Base-by-base conservation (phyloP, 2,329 filamentous ascomycete species). In the Sporothrix humicola region DNA sequence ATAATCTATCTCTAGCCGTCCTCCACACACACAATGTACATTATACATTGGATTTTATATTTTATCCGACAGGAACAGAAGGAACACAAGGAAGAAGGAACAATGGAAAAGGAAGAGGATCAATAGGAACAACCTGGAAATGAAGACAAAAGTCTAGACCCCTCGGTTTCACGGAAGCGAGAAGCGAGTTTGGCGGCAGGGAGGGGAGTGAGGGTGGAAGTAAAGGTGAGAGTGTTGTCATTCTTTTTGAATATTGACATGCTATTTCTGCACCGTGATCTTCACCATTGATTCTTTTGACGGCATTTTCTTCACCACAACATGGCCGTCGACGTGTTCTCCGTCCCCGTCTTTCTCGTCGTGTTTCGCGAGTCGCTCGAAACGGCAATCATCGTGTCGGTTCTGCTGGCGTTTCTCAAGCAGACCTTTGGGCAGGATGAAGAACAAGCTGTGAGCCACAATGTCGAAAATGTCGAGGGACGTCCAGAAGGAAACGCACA, bases 361-460 rank as follows among this genome's bases (percentile, higher is more conserved):
- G 91, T 93, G 82, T 96, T 97, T 81, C 90, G 94, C 79, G 94
- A 97, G 84, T 90, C 90, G 56, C 84, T 97, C 61, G 94, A 97
- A 84, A 92, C 92, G 0, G 91, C 88, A 78, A 94, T 97, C 79
- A 93, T 97, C 77, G 91, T 97, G 75, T 95, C 94, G 0, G 91
- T 97, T n/a, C 85, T 97, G 54, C 87, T 97, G 52, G 89, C 93
- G 20, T 95, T 95, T 42, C 58, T 61, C 58, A 61, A 61, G 15
- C 58, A 61, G 58, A 61, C 58, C 13, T 23, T 61, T n/a, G 58
- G 58, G 1, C 58, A 15, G 26, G 58, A 61, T 42, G 58, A 42
- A 17, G 15, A 3, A 4, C 2, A 12, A 6, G 10, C 26, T 3
- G 23, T 10, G 80, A 84, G 96, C 73, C 95, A 95, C 81, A 15